Evolutionary conservation across 208 protist genomes (phyloP).

Genomic region (Phytomonas francai): DNA sequence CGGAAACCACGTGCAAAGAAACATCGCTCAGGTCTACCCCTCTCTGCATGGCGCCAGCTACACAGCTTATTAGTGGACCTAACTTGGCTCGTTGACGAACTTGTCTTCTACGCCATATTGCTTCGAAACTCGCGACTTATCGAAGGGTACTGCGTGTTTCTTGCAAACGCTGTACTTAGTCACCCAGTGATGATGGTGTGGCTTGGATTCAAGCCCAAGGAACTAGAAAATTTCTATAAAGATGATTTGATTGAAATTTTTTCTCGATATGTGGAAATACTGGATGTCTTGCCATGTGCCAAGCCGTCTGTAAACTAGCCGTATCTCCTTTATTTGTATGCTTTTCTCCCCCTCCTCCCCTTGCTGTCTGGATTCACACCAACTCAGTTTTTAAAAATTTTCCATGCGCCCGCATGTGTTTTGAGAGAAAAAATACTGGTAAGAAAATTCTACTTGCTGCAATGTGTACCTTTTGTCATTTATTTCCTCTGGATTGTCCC

Average conservation of each 20-base stretch:
- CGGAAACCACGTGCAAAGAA: not conserved
- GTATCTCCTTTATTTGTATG: not conserved
- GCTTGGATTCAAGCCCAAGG: constrained; percentile 5
- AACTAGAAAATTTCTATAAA: not conserved
- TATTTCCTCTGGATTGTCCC: not conserved
- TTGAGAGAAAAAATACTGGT: too few relatives aligned
- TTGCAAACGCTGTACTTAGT: constrained; percentile 44
- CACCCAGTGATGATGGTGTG: constrained; percentile 69
- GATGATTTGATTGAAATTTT: constrained; percentile 24
- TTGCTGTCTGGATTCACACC: not conserved
- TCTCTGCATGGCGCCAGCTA: constrained; percentile 17
- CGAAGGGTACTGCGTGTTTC: constrained; percentile 65
- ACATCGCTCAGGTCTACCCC: not conserved
- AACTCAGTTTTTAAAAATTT: constrained; percentile 22
- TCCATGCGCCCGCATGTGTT: constrained; percentile 20
- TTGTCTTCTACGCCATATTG: constrained; percentile 69
- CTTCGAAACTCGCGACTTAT: constrained; percentile 72
- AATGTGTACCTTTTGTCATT: not conserved
- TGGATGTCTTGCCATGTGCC: constrained; percentile 38
- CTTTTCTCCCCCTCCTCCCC: not conserved
- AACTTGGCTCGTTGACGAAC: constrained; percentile 78
- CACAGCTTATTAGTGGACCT: constrained; percentile 62
- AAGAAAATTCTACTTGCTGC: too few relatives aligned
- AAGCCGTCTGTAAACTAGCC: constrained; percentile 13
- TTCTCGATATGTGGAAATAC: constrained; percentile 27